These are phyloP conservation scores for Hirschioporus abietinus DNA, from an alignment of 768 basidiomycete genomes.

Conservation along the genomic window DNA sequence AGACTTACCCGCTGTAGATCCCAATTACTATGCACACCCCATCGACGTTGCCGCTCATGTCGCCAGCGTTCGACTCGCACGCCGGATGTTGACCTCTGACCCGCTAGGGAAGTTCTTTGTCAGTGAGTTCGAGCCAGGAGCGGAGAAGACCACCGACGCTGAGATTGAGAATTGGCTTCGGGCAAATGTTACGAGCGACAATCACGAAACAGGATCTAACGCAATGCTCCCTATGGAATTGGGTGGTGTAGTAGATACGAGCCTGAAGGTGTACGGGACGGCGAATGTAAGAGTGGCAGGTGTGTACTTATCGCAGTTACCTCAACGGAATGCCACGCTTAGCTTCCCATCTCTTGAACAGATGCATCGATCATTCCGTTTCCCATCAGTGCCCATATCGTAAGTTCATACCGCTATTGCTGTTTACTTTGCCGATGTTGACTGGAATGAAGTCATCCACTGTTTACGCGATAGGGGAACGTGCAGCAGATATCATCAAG, in stretches of 20 bases:
- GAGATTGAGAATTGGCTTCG: slow-evolving; percentile 10
- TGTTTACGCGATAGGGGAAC: slow-evolving; percentile 13
- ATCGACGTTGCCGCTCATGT: slow-evolving; percentile 11
- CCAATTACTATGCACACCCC: slow-evolving; percentile 25
- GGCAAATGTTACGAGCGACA: slow-evolving; percentile 11
- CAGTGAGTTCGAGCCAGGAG: slow-evolving; percentile 12
- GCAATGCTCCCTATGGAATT: slow-evolving; percentile 17
- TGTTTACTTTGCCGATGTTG: not conserved
- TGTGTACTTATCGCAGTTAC: not conserved
- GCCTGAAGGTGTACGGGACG: slow-evolving; percentile 23
- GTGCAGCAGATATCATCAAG: slow-evolving; percentile 10
- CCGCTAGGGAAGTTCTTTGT: slow-evolving; percentile 14
- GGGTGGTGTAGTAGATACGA: slow-evolving; percentile 20
- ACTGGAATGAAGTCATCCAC: slow-evolving; percentile 5
- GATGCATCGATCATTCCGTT: not conserved
- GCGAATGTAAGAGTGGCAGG: slow-evolving; percentile 21
- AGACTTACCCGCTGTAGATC: slow-evolving; percentile 32
- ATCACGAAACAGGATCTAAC: slow-evolving; percentile 12
- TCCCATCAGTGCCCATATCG: not conserved
- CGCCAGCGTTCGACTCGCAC: slow-evolving; percentile 9
- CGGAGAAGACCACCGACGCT: slow-evolving; percentile 8
- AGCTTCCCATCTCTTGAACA: not conserved
- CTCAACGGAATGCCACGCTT: not conserved
- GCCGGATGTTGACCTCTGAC: slow-evolving; percentile 20
- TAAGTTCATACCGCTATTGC: not conserved